phyloP scores from a whole-genome alignment of 495 filamentous ascomycete species.

The Aspergillus steynii region DNA sequence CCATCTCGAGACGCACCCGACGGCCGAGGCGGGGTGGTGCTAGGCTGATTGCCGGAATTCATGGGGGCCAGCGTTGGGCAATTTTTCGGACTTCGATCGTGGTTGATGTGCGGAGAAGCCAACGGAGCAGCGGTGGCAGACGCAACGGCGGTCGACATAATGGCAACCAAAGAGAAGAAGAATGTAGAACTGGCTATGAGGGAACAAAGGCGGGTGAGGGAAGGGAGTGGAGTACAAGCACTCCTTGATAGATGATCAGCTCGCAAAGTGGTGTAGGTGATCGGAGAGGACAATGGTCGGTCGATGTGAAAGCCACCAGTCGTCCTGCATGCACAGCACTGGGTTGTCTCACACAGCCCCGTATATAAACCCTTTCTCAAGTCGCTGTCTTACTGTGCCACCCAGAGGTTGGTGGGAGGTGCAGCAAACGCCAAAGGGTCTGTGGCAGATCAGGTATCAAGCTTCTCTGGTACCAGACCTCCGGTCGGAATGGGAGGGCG shows the following conservation, averaged over 20 bases:
- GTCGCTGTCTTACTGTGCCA: conserved; percentile 1
- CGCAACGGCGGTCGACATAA: conserved; percentile 57
- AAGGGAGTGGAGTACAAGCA: conserved; percentile 1
- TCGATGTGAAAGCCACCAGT: not conserved
- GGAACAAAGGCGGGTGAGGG: conserved; percentile 5
- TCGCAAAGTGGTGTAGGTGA: too few species aligned
- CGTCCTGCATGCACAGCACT: not conserved
- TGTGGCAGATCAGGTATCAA: conserved; percentile 3
- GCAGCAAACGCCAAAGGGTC: not conserved
- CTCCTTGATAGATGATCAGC: not conserved
- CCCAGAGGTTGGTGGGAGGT: not conserved
- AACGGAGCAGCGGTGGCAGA: conserved; percentile 47
- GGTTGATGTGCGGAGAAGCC: conserved; percentile 48
- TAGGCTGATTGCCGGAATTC: conserved; percentile 26
- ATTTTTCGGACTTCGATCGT: conserved; percentile 50
- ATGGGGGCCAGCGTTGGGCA: conserved; percentile 45
- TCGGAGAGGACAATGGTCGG: not conserved
- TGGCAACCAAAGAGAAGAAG: conserved; percentile 13
- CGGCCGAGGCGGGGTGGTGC: conserved; percentile 39
- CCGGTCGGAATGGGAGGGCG: conserved; percentile 5
- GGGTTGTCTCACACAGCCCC: not conserved
- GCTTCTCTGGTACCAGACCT: not conserved
- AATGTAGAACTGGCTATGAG: conserved; percentile 4
- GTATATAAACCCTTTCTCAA: conserved; percentile 1
- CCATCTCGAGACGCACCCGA: conserved; percentile 41